Evolutionary conservation across 2,329 filamentous ascomycete species (phyloP).

Genomic region (Periconia sp.): DNA sequence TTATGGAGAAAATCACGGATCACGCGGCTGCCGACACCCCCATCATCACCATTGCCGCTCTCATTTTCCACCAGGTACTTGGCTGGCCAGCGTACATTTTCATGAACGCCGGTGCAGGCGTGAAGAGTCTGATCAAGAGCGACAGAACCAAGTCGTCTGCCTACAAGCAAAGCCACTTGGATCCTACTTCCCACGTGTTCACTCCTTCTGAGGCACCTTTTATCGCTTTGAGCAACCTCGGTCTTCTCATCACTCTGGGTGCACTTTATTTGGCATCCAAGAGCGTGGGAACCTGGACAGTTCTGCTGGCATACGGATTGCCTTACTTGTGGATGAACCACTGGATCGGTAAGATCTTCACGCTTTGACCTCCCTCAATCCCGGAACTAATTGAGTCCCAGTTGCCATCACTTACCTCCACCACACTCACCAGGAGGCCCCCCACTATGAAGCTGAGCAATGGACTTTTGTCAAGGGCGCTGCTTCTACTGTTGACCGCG

Average conservation of each 20-base stretch:
- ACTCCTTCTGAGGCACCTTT: conserved; percentile 19
- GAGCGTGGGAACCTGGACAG: neutral
- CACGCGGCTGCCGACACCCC: conserved; percentile 61
- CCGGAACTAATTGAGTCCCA: conserved; percentile 25
- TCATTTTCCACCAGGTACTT: conserved; percentile 64
- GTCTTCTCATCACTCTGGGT: conserved; percentile 13
- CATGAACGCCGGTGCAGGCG: conserved; percentile 50
- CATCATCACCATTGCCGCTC: conserved; percentile 55
- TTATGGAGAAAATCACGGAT: conserved; percentile 36
- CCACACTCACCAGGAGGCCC: conserved; percentile 63
- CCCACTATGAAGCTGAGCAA: conserved; percentile 59
- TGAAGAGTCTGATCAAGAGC: conserved; percentile 14
- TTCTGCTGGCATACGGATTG: conserved; percentile 51
- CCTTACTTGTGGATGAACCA: conserved; percentile 72
- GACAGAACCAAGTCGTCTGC: neutral
- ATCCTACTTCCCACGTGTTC: conserved; percentile 21
- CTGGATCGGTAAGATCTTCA: conserved; percentile 53
- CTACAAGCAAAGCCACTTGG: conserved; percentile 25
- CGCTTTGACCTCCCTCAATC: neutral
- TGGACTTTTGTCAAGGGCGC: conserved; percentile 67
- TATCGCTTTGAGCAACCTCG: conserved; percentile 19
- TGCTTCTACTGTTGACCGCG: conserved; percentile 64
- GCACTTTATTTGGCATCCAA: neutral
- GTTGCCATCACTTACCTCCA: conserved; percentile 75
- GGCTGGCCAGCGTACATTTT: conserved; percentile 68